These are phyloP conservation scores for Colletotrichum salicis DNA, from an alignment of 2,329 filamentous ascomycete genomes.

Conservation along the genomic window DNA sequence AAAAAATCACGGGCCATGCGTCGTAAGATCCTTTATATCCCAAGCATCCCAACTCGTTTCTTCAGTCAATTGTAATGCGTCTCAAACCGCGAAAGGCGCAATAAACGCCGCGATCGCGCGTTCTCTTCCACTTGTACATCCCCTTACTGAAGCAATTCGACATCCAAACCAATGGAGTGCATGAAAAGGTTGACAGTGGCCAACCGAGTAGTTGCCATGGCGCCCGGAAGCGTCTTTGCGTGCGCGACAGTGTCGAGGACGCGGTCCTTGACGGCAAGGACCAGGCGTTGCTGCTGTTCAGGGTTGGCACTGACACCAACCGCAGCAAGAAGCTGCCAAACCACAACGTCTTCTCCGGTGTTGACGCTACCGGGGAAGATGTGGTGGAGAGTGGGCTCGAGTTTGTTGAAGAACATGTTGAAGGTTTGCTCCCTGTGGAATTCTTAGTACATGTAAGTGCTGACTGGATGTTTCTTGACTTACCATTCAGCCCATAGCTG, in stretches of 20 bases:
- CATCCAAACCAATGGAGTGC: slow-evolving; percentile 97
- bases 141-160: slow-evolving; percentile 71
- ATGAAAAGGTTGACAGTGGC: slow-evolving; percentile 98
- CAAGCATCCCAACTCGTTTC: slow-evolving; percentile 19
- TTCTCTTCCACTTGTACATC: not conserved
- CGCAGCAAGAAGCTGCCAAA: slow-evolving; percentile 97
- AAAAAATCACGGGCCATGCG: slow-evolving; percentile 28
- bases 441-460: slow-evolving; percentile 6
- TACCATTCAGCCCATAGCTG: slow-evolving; percentile 85
- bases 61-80: slow-evolving; percentile 16
- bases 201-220: slow-evolving; percentile 84
- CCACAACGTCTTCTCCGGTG: slow-evolving; percentile 91
- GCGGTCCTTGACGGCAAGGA: slow-evolving; percentile 95
- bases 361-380: slow-evolving; percentile 95
- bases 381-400: slow-evolving; percentile 84
- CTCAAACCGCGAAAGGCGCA: slow-evolving; percentile 2
- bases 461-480: not conserved
- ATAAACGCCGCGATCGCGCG: slow-evolving; percentile 3
- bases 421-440: slow-evolving; percentile 75
- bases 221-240: slow-evolving; percentile 87
- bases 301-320: slow-evolving; percentile 93
- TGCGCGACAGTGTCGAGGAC: slow-evolving; percentile 95
- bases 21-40: slow-evolving; percentile 6
- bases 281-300: slow-evolving; percentile 93
- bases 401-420: slow-evolving; percentile 84